These are phyloP conservation scores for Wolfiporia cocos DNA, from an alignment of 1,284 basidiomycete genomes.

Conservation along the genomic window DNA sequence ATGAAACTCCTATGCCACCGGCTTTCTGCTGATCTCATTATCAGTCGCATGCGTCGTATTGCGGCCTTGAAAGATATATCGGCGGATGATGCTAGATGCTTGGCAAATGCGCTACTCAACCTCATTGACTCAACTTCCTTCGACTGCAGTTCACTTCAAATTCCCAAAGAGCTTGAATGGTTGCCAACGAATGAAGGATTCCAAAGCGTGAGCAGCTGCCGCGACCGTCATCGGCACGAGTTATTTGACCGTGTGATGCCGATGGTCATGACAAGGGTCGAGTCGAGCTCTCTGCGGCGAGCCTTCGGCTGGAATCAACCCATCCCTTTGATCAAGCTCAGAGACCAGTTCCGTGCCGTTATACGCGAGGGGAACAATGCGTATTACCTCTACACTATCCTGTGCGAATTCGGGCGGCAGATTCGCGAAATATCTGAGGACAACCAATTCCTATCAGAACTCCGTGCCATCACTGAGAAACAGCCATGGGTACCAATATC, in stretches of 20 bases:
- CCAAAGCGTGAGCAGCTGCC: slow-evolving; percentile 1
- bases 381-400: slow-evolving; percentile 6
- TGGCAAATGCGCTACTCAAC: background rate
- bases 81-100: background rate
- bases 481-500: slow-evolving; percentile 8
- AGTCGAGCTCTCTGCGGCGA: slow-evolving; percentile 1
- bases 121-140: background rate
- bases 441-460: background rate
- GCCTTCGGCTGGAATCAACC: slow-evolving; percentile 11
- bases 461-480: background rate
- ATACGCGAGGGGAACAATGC: slow-evolving; percentile 2
- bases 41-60: background rate
- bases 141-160: slow-evolving; percentile 1
- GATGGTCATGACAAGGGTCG: slow-evolving; percentile 4
- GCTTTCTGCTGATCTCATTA: background rate
- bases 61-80: background rate
- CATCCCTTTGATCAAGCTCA: slow-evolving; percentile 8
- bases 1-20: background rate
- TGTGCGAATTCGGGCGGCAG: slow-evolving; percentile 11
- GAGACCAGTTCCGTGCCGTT: slow-evolving; percentile 7
- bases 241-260: slow-evolving; percentile 12
- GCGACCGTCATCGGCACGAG: slow-evolving; percentile 5
- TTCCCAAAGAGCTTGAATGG: background rate
- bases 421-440: background rate
- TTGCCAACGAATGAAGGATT: background rate